A percentile compares a stretch with the other conserved stretches of the same genome.
These are phyloP conservation scores for Penicillium vulpinum DNA, from an alignment of 2,329 filamentous ascomycete genomes.

Conservation along the genomic window DNA sequence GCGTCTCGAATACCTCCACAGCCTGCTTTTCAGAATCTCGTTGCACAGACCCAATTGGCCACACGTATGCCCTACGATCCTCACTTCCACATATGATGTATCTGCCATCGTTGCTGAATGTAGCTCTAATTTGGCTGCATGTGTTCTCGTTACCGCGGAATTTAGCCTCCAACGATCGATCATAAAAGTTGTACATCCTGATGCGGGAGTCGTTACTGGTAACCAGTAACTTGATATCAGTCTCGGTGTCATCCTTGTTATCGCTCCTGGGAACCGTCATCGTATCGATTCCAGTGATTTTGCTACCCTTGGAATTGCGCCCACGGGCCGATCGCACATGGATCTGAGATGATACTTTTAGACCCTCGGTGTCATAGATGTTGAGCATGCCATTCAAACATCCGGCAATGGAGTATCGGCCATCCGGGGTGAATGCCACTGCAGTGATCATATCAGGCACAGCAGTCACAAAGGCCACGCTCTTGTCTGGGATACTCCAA, in stretches of 20 bases:
- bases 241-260: conserved; percentile 55
- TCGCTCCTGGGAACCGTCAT: conserved; percentile 60
- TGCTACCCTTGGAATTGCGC: conserved; percentile 93
- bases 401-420: conserved; percentile 84
- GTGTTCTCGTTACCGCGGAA: conserved; percentile 89
- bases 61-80: conserved; percentile 85
- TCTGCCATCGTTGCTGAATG: conserved; percentile 80
- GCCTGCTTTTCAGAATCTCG: conserved; percentile 77
- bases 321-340: conserved; percentile 91
- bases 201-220: conserved; percentile 95
- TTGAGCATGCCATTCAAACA: conserved; percentile 80
- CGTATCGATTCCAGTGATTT: conserved; percentile 91
- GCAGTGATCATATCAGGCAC: conserved; percentile 88
- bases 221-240: conserved; percentile 79
- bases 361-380: conserved; percentile 88
- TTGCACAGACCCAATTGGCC: conserved; percentile 66
- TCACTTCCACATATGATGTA: conserved; percentile 94
- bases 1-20: conserved; percentile 86
- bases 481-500: conserved; percentile 97
- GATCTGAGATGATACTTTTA: conserved; percentile 81
- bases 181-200: conserved; percentile 81
- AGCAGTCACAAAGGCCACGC: conserved; percentile 77
- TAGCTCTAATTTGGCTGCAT: conserved; percentile 85
- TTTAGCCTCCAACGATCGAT: conserved; percentile 83
- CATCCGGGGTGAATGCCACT: conserved; percentile 90